These are phyloP conservation scores for Phyllosticta citrichinensis DNA, from an alignment of 2,329 filamentous ascomycete genomes.

Conservation along the genomic window DNA sequence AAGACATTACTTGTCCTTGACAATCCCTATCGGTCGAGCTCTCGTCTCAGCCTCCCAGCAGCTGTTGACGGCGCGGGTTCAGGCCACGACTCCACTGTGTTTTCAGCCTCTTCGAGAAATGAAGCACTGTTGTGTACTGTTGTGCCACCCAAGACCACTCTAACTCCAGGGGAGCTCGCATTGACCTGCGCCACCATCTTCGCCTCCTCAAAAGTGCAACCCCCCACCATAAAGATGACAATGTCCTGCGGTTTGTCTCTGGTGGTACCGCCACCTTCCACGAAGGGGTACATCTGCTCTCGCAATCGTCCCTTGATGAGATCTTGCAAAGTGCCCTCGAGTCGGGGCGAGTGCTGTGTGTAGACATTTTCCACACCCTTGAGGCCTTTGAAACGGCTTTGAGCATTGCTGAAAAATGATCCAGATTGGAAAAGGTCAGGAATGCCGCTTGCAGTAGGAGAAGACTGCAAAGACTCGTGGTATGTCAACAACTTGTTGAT, in stretches of 20 bases:
- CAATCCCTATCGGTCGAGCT: constrained; percentile 40
- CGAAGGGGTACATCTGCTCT: constrained; percentile 84
- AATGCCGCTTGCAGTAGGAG: constrained; percentile 60
- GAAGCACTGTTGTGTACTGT: constrained; percentile 76
- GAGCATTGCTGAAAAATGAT: constrained; percentile 81
- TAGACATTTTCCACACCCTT: constrained; percentile 99
- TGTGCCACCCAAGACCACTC: constrained; percentile 83
- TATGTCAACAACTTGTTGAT: constrained; percentile 77
- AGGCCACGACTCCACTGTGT: constrained; percentile 79
- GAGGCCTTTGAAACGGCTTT: constrained; percentile 82
- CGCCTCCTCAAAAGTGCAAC: constrained; percentile 91
- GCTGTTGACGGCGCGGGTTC: constrained; percentile 45
- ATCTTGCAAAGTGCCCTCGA: constrained; percentile 83
- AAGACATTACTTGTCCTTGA: background rate
- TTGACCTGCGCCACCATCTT: constrained; percentile 95
- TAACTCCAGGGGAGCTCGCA: constrained; percentile 75
- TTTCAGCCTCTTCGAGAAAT: constrained; percentile 86
- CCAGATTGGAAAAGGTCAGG: constrained; percentile 81
- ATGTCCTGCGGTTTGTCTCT: constrained; percentile 96
- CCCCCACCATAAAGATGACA: constrained; percentile 87
- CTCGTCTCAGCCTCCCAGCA: constrained; percentile 51
- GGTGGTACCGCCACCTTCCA: constrained; percentile 78
- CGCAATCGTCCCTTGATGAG: constrained; percentile 83
- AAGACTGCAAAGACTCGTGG: constrained; percentile 72
- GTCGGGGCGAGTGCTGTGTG: constrained; percentile 84